Evolutionary conservation across 306 rosid species (phyloP).

Genomic region (Gastrolobium bilobum): DNA sequence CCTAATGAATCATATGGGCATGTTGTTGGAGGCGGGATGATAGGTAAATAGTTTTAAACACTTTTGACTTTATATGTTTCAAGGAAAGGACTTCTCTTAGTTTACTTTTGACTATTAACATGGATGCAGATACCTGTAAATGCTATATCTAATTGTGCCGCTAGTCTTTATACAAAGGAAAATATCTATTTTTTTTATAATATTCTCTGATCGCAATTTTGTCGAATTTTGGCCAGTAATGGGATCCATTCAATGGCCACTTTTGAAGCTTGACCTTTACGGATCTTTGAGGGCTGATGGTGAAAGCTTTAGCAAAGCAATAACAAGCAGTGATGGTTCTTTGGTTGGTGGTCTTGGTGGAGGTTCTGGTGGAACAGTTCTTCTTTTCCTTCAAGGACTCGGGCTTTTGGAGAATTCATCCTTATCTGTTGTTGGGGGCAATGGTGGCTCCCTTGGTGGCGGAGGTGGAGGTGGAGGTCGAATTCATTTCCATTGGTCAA

Average conservation of each 20-base stretch:
- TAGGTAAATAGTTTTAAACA: constrained; percentile 66
- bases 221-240: constrained; percentile 69
- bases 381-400: constrained; percentile 96
- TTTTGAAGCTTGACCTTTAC: constrained; percentile 73
- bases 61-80: constrained; percentile 26
- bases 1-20: constrained; percentile 72
- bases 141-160: constrained; percentile 38
- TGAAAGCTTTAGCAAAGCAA: constrained; percentile 75
- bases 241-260: constrained; percentile 98
- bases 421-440: constrained; percentile 86
- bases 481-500: constrained; percentile 98
- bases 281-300: constrained; percentile 93
- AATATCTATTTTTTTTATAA: constrained; percentile 32
- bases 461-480: constrained; percentile 99
- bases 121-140: constrained; percentile 40
- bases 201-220: constrained; percentile 42
- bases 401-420: constrained; percentile 76
- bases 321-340: constrained; percentile 66
- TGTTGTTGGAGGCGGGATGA: constrained; percentile 95
- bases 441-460: constrained; percentile 90
- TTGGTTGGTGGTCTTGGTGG: constrained; percentile 93
- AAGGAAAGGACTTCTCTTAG: constrained; percentile 28
- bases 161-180: constrained; percentile 35
- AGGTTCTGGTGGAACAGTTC: constrained; percentile 97
- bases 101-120: constrained; percentile 32